A percentile compares a stretch with the other conserved stretches of the same genome.
Evolutionary conservation across 306 rosid species (phyloP).

Genomic region (Gastrolobium villosum): DNA sequence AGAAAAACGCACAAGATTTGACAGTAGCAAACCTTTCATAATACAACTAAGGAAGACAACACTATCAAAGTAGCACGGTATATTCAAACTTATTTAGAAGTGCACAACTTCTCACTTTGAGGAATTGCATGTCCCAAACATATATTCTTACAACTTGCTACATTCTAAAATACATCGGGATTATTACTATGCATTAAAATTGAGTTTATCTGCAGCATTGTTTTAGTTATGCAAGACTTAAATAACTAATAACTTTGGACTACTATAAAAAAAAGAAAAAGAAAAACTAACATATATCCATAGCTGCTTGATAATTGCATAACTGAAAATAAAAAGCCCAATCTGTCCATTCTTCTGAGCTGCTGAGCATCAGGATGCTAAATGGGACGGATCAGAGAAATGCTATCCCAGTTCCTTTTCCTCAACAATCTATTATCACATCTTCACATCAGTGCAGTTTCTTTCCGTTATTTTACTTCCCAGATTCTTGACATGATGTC

Average conservation of each 20-base stretch:
- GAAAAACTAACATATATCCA: not conserved
- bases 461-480: no score
- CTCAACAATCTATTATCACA: not conserved
- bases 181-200: not conserved
- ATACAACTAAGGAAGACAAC: not conserved
- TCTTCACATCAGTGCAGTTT: no score
- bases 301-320: not conserved
- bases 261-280: not conserved
- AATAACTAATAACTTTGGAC: not conserved
- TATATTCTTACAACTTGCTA: not conserved
- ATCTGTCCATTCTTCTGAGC: not conserved
- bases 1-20: not conserved
- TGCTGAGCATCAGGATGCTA: not conserved
- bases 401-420: not conserved
- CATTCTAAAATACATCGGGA: not conserved
- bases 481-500: not conserved
- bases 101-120: not conserved
- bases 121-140: not conserved
- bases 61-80: not conserved
- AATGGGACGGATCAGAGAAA: not conserved
- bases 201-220: not conserved
- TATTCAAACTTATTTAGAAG: not conserved
- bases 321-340: not conserved
- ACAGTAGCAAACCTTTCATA: not conserved
- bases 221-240: not conserved